phyloP scores from a whole-genome alignment of 306 rosid genomes.

The Medicago ruthenica region DNA sequence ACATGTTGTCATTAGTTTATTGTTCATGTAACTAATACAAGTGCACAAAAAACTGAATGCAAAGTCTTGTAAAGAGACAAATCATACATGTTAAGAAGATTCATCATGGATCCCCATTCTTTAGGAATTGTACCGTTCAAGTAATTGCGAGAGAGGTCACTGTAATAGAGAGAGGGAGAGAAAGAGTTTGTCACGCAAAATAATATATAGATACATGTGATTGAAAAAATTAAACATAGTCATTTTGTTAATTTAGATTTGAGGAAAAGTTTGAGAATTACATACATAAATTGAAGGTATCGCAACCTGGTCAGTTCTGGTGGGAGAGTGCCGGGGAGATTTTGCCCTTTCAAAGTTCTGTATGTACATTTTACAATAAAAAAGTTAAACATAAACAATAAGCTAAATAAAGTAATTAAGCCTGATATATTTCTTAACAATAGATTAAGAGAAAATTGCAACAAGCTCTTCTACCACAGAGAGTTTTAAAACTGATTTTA shows the following conservation, averaged over 20 bases:
- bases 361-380: background rate
- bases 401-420: background rate
- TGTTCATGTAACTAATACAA: background rate
- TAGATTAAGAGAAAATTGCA: background rate
- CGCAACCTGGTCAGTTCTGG: slow-evolving; percentile 49
- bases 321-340: slow-evolving; percentile 63
- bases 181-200: background rate
- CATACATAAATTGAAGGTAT: slow-evolving; percentile 61
- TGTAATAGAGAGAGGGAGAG: slow-evolving; percentile 33
- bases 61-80: background rate
- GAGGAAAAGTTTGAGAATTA: slow-evolving; percentile 3
- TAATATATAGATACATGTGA: background rate
- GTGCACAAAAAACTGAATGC: background rate
- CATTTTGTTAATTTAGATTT: background rate
- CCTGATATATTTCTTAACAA: background rate
- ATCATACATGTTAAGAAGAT: slow-evolving; percentile 54
- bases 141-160: slow-evolving; percentile 67
- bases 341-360: slow-evolving; percentile 53
- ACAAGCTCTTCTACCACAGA: background rate
- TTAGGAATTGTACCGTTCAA: slow-evolving; percentile 65
- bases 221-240: background rate
- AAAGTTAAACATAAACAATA: slow-evolving; percentile 12
- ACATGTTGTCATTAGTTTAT: slow-evolving; percentile 16
- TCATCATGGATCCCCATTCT: slow-evolving; percentile 61
- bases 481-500: background rate